Evolutionary conservation across 75 land plant genomes (phyloP).

Genomic region (Chamaecyparis obtusa): DNA sequence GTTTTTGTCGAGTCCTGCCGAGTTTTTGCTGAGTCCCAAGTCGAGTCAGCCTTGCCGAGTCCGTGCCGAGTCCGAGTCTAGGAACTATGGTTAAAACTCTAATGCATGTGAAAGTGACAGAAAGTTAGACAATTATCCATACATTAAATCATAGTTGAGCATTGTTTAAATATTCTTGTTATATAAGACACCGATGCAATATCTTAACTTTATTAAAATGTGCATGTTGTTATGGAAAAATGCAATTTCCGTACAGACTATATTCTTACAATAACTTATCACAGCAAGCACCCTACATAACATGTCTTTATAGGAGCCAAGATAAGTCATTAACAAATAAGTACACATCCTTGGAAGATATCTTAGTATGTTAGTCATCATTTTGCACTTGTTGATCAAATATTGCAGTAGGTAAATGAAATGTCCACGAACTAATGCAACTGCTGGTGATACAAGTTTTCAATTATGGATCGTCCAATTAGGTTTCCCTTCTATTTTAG

Average conservation of each 20-base stretch:
- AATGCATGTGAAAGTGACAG: not conserved
- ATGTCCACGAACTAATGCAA: not conserved
- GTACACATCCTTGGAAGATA: not conserved
- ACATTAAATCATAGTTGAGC: not conserved
- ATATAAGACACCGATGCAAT: not conserved
- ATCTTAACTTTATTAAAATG: not conserved
- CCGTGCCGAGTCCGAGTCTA: no score
- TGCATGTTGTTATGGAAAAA: not conserved
- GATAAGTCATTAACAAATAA: not conserved
- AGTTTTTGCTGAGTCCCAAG: no score
- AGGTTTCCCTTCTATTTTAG: not conserved
- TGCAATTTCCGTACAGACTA: not conserved
- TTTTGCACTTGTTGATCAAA: not conserved
- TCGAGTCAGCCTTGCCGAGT: no score
- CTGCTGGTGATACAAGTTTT: not conserved
- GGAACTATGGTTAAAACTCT: no score
- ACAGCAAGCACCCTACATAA: not conserved
- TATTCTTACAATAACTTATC: not conserved
- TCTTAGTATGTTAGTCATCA: not conserved
- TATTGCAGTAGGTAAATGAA: not conserved
- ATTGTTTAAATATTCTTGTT: not conserved
- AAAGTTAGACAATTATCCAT: not conserved
- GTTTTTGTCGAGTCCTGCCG: no score
- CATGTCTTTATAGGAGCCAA: not conserved
- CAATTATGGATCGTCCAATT: not conserved